Evolutionary conservation across 2,329 filamentous ascomycete species (phyloP).

Genomic region (Dryadomyces sulphureus): DNA sequence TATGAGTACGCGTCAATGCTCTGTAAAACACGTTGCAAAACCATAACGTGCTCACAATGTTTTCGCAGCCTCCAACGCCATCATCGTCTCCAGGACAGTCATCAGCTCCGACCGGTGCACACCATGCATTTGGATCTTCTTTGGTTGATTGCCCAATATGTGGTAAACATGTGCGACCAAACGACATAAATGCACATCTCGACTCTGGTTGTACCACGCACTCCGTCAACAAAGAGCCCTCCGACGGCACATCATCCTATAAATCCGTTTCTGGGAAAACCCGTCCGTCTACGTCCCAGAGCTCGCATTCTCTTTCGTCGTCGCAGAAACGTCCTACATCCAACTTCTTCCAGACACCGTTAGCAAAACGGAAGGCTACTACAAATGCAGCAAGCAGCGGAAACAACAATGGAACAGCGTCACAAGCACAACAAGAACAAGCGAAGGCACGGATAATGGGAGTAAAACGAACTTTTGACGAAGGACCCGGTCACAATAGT

Average conservation of each 20-base stretch:
- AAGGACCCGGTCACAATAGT: conserved; percentile 29
- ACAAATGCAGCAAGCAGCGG: conserved; percentile 17
- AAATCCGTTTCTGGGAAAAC: conserved; percentile 9
- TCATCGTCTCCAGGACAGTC: not conserved
- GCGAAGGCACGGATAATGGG: conserved; percentile 17
- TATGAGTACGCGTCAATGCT: too few relatives aligned
- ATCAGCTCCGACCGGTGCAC: not conserved
- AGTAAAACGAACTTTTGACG: conserved; percentile 37
- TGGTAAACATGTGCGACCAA: conserved; percentile 52
- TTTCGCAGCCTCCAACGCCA: not conserved
- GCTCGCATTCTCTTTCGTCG: conserved; percentile 20
- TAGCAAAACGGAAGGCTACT: conserved; percentile 36
- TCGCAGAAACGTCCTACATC: conserved; percentile 38
- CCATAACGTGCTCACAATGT: too few relatives aligned
- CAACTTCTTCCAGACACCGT: conserved; percentile 47
- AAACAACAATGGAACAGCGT: conserved; percentile 5
- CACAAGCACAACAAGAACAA: not conserved
- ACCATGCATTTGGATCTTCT: not conserved
- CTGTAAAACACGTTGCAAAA: too few relatives aligned
- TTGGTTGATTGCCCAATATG: conserved; percentile 72
- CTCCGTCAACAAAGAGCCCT: conserved; percentile 42
- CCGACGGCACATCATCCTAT: not conserved
- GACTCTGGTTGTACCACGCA: conserved; percentile 60
- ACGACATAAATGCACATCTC: conserved; percentile 78
- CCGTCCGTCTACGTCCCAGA: conserved; percentile 17